Conservation (phyloP, 2,329 filamentous ascomycete genomes). For the Cordyceps militaris region DNA sequence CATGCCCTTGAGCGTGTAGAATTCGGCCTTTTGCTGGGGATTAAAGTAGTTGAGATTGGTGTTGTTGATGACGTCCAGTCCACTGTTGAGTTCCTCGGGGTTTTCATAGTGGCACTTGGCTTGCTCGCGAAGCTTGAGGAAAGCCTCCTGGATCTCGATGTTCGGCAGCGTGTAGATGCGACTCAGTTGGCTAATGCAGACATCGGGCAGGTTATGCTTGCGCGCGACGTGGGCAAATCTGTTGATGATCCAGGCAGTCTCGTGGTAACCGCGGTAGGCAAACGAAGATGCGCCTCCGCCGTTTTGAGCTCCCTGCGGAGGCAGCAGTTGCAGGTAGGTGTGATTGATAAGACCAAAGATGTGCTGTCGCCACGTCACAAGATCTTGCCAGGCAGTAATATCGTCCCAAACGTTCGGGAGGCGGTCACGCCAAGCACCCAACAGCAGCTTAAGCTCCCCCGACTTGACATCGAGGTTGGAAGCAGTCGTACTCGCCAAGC, state of each 20-base stretch:
- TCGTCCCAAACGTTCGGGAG: conserved; percentile 98
- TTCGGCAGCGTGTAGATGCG: conserved; percentile 98
- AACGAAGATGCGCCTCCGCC: conserved; percentile 79
- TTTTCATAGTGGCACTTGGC: conserved; percentile 99
- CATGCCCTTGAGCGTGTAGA: conserved; percentile 99
- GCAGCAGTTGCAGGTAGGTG: conserved; percentile 81
- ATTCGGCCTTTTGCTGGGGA: conserved; percentile 91
- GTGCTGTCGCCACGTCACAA: conserved; percentile 99
- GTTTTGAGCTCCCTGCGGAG: conserved; percentile 65
- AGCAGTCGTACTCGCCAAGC: conserved; percentile 75
- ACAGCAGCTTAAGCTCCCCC: conserved; percentile 85
- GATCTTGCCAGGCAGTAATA: conserved; percentile 97
- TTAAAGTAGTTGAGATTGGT: conserved; percentile 99
- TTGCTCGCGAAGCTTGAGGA: conserved; percentile 96
- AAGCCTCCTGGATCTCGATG: conserved; percentile 98
- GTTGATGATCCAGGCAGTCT: conserved; percentile 99
- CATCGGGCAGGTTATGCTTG: conserved; percentile 93
- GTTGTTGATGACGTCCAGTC: conserved; percentile 97
- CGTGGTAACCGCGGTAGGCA: conserved; percentile 94
- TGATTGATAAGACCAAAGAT: conserved; percentile 97
- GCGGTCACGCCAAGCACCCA: conserved; percentile 92
- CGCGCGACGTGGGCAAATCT: conserved; percentile 94
- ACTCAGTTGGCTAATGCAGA: conserved; percentile 94
- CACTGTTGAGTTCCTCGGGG: conserved; percentile 80
- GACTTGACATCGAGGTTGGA: conserved; percentile 89